Percentiles rank a stretch among this genome's conserved stretches.
phyloP scores from a whole-genome alignment of 2,329 filamentous ascomycete genomes.

The Cladophialophora carrionii region DNA sequence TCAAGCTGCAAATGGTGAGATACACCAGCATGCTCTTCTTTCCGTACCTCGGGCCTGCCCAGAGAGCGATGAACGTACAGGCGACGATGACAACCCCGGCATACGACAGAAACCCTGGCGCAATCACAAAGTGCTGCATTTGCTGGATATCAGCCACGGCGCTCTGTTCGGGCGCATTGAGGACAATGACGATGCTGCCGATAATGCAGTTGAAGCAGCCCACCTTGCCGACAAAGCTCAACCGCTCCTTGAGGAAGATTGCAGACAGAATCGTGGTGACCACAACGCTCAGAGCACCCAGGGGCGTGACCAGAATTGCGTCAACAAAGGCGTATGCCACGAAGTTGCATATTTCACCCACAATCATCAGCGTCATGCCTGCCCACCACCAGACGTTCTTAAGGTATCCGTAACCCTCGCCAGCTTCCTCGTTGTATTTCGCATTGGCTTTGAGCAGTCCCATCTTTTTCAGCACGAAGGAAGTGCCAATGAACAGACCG shows the following conservation, averaged over 20 bases:
- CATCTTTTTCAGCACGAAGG: conserved; percentile 94
- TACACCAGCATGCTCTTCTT: conserved; percentile 99
- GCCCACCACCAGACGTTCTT: conserved; percentile 95
- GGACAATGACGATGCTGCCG: conserved; percentile 87
- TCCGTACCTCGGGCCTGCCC: conserved; percentile 82
- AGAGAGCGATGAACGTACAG: conserved; percentile 72
- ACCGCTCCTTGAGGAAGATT: conserved; percentile 91
- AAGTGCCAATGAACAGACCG: conserved; percentile 88
- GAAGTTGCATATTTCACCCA: conserved; percentile 96
- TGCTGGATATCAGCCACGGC: conserved; percentile 86
- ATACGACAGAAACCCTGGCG: conserved; percentile 84
- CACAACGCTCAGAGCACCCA: conserved; percentile 89
- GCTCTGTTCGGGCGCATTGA: conserved; percentile 87
- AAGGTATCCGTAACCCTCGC: conserved; percentile 95
- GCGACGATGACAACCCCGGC: conserved; percentile 80
- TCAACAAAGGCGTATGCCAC: conserved; percentile 96
- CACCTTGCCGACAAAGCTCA: conserved; percentile 95
- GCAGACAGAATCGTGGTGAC: conserved; percentile 88
- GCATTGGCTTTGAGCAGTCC: conserved; percentile 89
- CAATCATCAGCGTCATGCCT: conserved; percentile 95
- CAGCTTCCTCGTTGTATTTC: conserved; percentile 94
- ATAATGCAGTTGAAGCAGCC: conserved; percentile 94
- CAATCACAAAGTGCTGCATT: conserved; percentile 84
- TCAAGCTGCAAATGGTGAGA: conserved; percentile 90
- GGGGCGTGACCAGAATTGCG: conserved; percentile 88